Evolutionary conservation across 345 rosid species (phyloP), one percentile per base, ranked within the genome.

Genomic region (Brassica carinata): DNA sequence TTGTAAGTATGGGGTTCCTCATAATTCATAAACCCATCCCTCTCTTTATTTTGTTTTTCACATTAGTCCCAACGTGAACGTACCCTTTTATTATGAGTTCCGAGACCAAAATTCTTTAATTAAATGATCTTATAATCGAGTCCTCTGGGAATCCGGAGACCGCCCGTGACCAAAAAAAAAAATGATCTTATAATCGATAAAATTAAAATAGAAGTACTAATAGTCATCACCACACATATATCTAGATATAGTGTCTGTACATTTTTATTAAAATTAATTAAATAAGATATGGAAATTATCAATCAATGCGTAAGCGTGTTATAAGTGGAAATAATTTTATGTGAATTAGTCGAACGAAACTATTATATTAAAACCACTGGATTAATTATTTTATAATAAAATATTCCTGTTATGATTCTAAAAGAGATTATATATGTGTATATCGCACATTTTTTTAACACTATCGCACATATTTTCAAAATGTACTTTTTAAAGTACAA

Each of bases 1-100:
- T 69, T 53, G 69, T 29, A 81, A 71, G 80, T 71, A 81, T 81
- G 83, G 80, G 80, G 53, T 64, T 81, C 69, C 38, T 81, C 72
- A 81, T 75, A 6, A 67, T 69, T 80, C 71, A 68, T 43, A 30
- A 30, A 71, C 80, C 84, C 80, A 76, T 76, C 73, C 83, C 77
- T 76, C 77, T 81, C 64, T 48, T 65, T 19, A 14, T 76, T 69
- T 69, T 68, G 57, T 29, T 38, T 67, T 80, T 74, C 69, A 73
- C 78, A 69, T 80, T 68, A 74, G 79, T 80, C 83, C 71, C 74
- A 74, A 51, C 45, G 79, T 57, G 43, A 75, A 81, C 36, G 77
- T 81, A 81, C 84, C 14, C 38, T 70, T 71, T 58, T 40, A 10
- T 71, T 75, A 64, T 76, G 73, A 71, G 73, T 76, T 76, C 77